These are phyloP conservation scores for Hydnomerulius pinastri DNA, from an alignment of 768 basidiomycete genomes.

Conservation along the genomic window DNA sequence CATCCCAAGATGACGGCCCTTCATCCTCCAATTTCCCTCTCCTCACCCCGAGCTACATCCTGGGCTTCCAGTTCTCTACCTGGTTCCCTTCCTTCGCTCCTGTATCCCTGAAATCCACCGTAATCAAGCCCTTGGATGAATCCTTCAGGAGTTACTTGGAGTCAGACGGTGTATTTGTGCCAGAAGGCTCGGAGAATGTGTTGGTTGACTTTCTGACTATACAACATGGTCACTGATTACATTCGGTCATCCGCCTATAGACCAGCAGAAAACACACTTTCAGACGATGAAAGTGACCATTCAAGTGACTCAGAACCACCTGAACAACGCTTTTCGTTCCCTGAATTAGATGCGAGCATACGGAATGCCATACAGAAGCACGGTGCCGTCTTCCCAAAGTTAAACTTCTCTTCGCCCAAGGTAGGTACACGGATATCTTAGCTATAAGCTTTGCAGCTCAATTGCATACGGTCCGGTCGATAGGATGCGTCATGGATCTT, in stretches of 20 bases:
- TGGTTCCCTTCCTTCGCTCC: conserved; percentile 78
- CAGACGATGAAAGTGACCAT: conserved; percentile 53
- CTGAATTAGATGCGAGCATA: conserved; percentile 77
- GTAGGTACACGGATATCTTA: conserved; percentile 41
- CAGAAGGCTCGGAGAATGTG: conserved; percentile 79
- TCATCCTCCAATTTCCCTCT: conserved; percentile 47
- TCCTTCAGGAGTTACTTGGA: conserved; percentile 74
- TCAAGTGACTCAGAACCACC: conserved; percentile 40
- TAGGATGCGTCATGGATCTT: conserved; percentile 94
- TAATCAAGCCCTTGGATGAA: conserved; percentile 66
- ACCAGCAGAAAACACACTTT: conserved; percentile 53
- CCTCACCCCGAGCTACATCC: conserved; percentile 51
- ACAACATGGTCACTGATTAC: neutral
- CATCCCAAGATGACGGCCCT: neutral
- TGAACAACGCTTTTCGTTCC: conserved; percentile 61
- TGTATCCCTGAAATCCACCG: conserved; percentile 68
- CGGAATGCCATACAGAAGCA: conserved; percentile 63
- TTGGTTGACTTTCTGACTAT: conserved; percentile 38
- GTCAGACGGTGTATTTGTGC: conserved; percentile 83
- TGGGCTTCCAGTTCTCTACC: conserved; percentile 78
- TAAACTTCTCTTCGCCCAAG: conserved; percentile 95
- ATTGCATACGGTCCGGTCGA: neutral
- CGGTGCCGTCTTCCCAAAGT: conserved; percentile 90
- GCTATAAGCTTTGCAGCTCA: neutral
- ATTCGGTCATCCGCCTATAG: conserved; percentile 34